Evolutionary conservation across 140 eudicot genomes (phyloP), one percentile per base, ranked within the genome.

Genomic region (Erigeron philadelphicus): DNA sequence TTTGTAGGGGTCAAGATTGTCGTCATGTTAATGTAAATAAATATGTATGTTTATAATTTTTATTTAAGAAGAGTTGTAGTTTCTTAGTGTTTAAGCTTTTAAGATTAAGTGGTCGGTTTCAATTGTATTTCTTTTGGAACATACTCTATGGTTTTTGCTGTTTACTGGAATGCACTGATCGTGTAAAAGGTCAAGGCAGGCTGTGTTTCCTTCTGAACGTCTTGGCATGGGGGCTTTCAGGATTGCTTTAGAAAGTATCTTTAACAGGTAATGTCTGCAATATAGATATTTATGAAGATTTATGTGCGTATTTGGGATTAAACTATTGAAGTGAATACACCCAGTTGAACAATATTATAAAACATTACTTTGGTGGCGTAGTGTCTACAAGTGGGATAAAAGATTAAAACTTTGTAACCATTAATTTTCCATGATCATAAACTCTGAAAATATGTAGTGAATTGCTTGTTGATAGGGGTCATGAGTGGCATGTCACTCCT

Each of bases 171-270:
- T 66, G 44, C 45, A 58, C 80, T 83, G 78, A 80, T 74, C 57
- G 45, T 44, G 52, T 75, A 48, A 67, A 67, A 62, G 61, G 61
- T 84, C 38, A 68, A 60, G 69, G 46, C 74, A 81, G 86, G 86
- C 82, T 72, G 86, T 72, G 53, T 84, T 84, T 76, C 89, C 84
- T 69, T 57, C 48, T 40, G 84, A 84, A 61, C 82, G 86, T 45
- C 81, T 84, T 72, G 89, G 89, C 67, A 75, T 78, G 86, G 86
- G 89, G 72, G 89, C 89, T 12, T 84, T 84, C 67, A 75, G 89
- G 75, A 78, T 81, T 10, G 80, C 89, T 66, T 55, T 81, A 64
- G 81, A 84, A 79, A 77, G 84, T 48, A 76, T 84, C 72, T 84
- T 78, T 68, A 84, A 81, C 76, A 84, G 80, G 89, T 78, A 64